A percentile compares a stretch with the other conserved stretches of the same genome.
Conservation (phyloP, 2,329 filamentous ascomycete genomes). For the Ramichloridium luteum region DNA sequence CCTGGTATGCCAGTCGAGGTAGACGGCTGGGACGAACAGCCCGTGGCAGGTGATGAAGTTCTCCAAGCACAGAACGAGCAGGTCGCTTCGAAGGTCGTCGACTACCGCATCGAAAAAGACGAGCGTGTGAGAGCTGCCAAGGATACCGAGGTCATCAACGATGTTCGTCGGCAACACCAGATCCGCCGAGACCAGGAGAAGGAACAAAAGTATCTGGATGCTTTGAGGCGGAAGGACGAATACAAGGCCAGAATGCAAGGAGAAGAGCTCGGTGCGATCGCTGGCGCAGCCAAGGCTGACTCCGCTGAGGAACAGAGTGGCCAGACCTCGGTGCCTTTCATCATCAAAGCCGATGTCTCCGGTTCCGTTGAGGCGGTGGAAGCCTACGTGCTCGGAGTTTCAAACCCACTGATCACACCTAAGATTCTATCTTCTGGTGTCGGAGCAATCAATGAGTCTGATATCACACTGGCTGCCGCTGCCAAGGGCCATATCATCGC, state of each 20-base stretch:
- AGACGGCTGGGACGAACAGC: conserved; percentile 85
- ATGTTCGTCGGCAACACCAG: conserved; percentile 44
- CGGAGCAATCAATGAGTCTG: conserved; percentile 70
- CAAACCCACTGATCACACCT: conserved; percentile 71
- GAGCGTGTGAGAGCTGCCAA: conserved; percentile 53
- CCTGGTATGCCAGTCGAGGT: conserved; percentile 88
- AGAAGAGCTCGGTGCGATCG: conserved; percentile 13
- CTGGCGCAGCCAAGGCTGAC: conserved; percentile 17
- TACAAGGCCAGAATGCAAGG: conserved; percentile 5
- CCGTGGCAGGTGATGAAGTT: conserved; percentile 74
- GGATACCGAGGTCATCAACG: conserved; percentile 68
- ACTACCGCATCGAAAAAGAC: conserved; percentile 59
- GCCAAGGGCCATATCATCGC: conserved; percentile 68
- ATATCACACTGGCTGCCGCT: conserved; percentile 73
- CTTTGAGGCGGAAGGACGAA: conserved; percentile 15
- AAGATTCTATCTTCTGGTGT: conserved; percentile 66
- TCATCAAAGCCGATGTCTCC: conserved; percentile 84
- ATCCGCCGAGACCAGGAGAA: conserved; percentile 51
- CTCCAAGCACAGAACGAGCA: conserved; percentile 71
- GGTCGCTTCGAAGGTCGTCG: conserved; percentile 64
- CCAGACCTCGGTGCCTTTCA: conserved; percentile 57
- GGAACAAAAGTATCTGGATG: conserved; percentile 15
- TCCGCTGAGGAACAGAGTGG: conserved; percentile 32
- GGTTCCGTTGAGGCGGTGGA: conserved; percentile 87
- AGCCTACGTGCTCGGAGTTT: conserved; percentile 62